These are phyloP conservation scores for Kalmanozyma brasiliensis DNA, from an alignment of 1,284 basidiomycete species.

Conservation along the genomic window DNA sequence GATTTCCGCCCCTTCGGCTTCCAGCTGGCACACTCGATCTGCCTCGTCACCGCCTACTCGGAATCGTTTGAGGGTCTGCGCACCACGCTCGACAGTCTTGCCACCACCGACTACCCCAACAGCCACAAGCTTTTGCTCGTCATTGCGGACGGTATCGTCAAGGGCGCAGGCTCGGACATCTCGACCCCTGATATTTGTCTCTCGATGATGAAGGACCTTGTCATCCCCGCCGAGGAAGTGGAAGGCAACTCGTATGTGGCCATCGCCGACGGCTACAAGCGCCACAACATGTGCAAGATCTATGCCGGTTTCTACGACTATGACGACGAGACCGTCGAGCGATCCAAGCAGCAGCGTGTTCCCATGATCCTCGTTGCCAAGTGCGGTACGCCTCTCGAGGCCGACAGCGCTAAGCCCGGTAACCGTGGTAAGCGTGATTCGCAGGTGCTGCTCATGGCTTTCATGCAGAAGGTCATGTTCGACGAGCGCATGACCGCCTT, in stretches of 20 bases:
- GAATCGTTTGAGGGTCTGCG: constrained; percentile 95
- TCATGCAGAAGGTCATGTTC: constrained; percentile 71
- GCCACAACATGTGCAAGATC: constrained; percentile 99
- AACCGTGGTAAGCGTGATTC: constrained; percentile 98
- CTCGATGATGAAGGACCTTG: constrained; percentile 96
- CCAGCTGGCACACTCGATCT: constrained; percentile 91
- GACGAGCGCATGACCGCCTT: constrained; percentile 71
- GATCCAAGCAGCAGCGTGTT: constrained; percentile 93
- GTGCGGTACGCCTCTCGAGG: constrained; percentile 77
- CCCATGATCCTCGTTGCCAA: constrained; percentile 96
- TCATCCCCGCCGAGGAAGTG: constrained; percentile 84
- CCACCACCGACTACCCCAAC: constrained; percentile 98
- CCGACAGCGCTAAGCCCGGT: constrained; percentile 88
- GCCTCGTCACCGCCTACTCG: constrained; percentile 97
- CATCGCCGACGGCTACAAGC: constrained; percentile 97
- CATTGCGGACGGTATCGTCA: constrained; percentile 98
- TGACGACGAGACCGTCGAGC: constrained; percentile 89
- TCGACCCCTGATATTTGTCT: constrained; percentile 86
- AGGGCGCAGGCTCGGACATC: constrained; percentile 73
- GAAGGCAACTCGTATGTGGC: constrained; percentile 96
- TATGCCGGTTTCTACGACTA: constrained; percentile 98
- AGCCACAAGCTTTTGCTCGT: constrained; percentile 95
- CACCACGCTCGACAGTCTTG: constrained; percentile 95
- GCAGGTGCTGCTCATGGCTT: constrained; percentile 77
- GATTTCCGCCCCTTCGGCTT: constrained; percentile 97